Evolutionary conservation across 805 yeast genomes (phyloP).

Genomic region (Kuraishia hungarica): DNA sequence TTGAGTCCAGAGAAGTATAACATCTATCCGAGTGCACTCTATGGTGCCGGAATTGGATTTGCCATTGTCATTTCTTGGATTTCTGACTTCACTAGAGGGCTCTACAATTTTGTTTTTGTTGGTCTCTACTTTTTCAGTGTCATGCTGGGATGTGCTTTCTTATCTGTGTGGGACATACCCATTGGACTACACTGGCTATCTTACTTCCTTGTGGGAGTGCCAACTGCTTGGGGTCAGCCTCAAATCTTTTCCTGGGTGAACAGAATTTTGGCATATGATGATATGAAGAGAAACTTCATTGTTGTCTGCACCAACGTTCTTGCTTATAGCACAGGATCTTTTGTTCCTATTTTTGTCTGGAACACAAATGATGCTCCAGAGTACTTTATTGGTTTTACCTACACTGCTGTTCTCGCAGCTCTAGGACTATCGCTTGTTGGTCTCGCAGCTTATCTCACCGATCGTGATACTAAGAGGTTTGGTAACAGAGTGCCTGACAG

Average conservation of each 20-base stretch:
- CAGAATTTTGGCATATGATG: slow-evolving; percentile 32
- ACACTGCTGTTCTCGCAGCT: slow-evolving; percentile 23
- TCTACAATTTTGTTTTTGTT: slow-evolving; percentile 27
- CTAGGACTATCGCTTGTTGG: slow-evolving; percentile 23
- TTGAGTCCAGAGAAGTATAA: slow-evolving; percentile 27
- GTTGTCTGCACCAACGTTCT: slow-evolving; percentile 31
- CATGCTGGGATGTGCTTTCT: slow-evolving; percentile 31
- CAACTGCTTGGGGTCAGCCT: slow-evolving; percentile 46
- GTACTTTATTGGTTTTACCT: slow-evolving; percentile 29
- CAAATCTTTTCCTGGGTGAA: slow-evolving; percentile 51
- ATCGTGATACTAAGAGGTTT: slow-evolving; percentile 12
- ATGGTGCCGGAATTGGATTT: slow-evolving; percentile 28
- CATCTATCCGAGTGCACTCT: slow-evolving; percentile 29
- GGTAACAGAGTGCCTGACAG: neutral
- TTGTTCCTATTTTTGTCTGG: slow-evolving; percentile 34
- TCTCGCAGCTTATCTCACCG: slow-evolving; percentile 14
- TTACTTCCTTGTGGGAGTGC: slow-evolving; percentile 38
- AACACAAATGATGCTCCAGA: slow-evolving; percentile 26
- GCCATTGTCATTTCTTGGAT: slow-evolving; percentile 26
- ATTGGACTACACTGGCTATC: slow-evolving; percentile 40
- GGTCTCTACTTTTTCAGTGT: slow-evolving; percentile 27
- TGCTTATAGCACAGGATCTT: slow-evolving; percentile 32
- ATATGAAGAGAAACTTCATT: slow-evolving; percentile 27
- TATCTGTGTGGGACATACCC: slow-evolving; percentile 41
- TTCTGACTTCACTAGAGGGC: slow-evolving; percentile 28